A percentile compares a stretch with the other conserved stretches of the same genome.
phyloP scores from a whole-genome alignment of 2,329 filamentous ascomycete species.

The Rhinocladiella mackenziei region DNA sequence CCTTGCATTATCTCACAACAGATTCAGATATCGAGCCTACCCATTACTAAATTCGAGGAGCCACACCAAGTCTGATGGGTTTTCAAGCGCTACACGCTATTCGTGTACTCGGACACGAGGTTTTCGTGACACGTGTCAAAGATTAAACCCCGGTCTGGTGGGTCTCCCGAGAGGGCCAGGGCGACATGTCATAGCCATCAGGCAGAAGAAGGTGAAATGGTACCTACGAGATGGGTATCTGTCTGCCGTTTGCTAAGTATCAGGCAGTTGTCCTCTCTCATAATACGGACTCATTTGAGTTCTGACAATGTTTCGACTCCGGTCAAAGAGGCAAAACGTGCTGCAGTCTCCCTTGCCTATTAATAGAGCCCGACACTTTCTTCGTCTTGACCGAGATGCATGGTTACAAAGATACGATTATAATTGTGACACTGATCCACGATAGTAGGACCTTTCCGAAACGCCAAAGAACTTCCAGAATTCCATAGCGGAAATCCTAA shows the following conservation, averaged over 20 bases:
- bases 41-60: not conserved
- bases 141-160: not conserved
- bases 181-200: not conserved
- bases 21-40: not conserved
- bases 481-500: not conserved
- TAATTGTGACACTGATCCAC: conserved; percentile 15
- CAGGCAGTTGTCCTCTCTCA: no score
- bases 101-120: no score
- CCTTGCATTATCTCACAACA: not conserved
- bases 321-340: not conserved
- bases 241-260: no score
- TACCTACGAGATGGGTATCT: no score
- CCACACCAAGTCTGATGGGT: not conserved
- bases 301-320: conserved; percentile 9
- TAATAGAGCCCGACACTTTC: not conserved
- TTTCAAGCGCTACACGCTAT: not conserved
- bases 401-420: conserved; percentile 7
- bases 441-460: conserved; percentile 14
- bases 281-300: no score
- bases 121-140: not conserved
- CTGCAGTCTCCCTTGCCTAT: conserved; percentile 18
- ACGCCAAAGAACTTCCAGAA: not conserved
- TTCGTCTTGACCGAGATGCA: conserved; percentile 1
- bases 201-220: no score
- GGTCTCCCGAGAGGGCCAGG: not conserved